Evolutionary conservation across 371 early-diverging fungal species (phyloP).

Genomic region (Chytridium lagenaria): DNA sequence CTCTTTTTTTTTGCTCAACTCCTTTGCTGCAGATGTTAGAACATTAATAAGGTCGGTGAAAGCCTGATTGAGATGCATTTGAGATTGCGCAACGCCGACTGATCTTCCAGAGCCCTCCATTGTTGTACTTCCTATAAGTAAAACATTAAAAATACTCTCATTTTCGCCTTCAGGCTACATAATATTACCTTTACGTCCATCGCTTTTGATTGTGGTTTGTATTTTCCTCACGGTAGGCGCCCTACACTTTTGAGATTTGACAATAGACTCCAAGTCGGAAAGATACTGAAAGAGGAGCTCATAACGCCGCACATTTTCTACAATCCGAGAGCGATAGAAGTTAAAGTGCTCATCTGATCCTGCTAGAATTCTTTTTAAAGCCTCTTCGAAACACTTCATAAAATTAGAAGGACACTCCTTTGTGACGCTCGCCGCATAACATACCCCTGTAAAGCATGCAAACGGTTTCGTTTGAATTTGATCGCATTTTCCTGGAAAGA

Average conservation of each 20-base stretch:
- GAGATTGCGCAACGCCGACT: background rate
- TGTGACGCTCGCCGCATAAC: background rate
- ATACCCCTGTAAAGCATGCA: background rate
- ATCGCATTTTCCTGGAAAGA: background rate
- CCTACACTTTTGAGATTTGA: too few species aligned
- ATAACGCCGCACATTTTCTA: background rate
- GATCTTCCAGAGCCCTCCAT: background rate
- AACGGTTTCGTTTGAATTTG: background rate
- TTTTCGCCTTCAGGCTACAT: too few species aligned
- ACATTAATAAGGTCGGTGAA: background rate
- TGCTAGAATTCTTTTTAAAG: background rate
- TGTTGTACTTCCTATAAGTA: too few species aligned
- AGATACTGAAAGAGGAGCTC: background rate
- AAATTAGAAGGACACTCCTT: too few species aligned
- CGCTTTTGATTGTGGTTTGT: too few species aligned
- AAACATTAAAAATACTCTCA: too few species aligned
- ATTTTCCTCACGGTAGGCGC: too few species aligned
- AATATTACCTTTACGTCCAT: too few species aligned
- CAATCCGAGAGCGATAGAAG: background rate
- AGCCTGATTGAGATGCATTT: background rate
- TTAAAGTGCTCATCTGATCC: background rate
- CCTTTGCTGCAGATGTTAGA: too few species aligned
- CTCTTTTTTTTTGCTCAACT: too few species aligned
- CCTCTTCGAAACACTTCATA: background rate
- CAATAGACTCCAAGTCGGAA: background rate